phyloP scores from a whole-genome alignment of 768 basidiomycete species.

The Mycena sanguinolenta region DNA sequence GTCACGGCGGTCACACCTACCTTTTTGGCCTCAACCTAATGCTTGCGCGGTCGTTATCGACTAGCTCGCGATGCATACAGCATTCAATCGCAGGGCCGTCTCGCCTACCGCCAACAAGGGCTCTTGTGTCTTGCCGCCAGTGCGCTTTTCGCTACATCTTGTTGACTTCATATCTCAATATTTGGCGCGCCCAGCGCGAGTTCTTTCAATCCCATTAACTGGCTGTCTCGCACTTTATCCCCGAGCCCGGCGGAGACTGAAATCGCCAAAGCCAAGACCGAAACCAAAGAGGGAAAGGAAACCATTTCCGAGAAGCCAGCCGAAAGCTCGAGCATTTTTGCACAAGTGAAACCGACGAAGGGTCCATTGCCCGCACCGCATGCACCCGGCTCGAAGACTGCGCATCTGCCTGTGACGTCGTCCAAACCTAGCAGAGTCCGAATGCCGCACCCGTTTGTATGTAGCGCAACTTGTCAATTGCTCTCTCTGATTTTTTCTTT shows the following conservation, averaged over 20 bases:
- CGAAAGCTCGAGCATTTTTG: slow-evolving; percentile 35
- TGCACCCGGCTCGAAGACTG: slow-evolving; percentile 14
- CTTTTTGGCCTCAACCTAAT: neutral
- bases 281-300: slow-evolving; percentile 58
- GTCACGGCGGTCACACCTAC: slow-evolving; percentile 16
- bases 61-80: slow-evolving; percentile 35
- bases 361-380: slow-evolving; percentile 28
- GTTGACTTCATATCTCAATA: slow-evolving; percentile 7
- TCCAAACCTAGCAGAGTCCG: slow-evolving; percentile 37
- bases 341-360: slow-evolving; percentile 15
- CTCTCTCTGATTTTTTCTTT: neutral
- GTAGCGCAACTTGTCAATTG: neutral
- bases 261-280: slow-evolving; percentile 52
- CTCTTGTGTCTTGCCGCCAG: slow-evolving; percentile 57
- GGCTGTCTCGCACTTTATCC: slow-evolving; percentile 73
- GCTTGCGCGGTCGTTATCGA: slow-evolving; percentile 40
- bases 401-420: neutral
- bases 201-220: slow-evolving; percentile 69
- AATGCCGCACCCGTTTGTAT: slow-evolving; percentile 38
- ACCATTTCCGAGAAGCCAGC: slow-evolving; percentile 1
- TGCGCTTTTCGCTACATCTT: slow-evolving; percentile 45
- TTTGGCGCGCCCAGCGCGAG: slow-evolving; percentile 52
- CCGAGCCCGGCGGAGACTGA: slow-evolving; percentile 64
- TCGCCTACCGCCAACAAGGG: slow-evolving; percentile 40
- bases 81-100: slow-evolving; percentile 35